Base-by-base conservation (phyloP, 2,329 filamentous ascomycete species). In the Pseudogymnoascus sp. region DNA sequence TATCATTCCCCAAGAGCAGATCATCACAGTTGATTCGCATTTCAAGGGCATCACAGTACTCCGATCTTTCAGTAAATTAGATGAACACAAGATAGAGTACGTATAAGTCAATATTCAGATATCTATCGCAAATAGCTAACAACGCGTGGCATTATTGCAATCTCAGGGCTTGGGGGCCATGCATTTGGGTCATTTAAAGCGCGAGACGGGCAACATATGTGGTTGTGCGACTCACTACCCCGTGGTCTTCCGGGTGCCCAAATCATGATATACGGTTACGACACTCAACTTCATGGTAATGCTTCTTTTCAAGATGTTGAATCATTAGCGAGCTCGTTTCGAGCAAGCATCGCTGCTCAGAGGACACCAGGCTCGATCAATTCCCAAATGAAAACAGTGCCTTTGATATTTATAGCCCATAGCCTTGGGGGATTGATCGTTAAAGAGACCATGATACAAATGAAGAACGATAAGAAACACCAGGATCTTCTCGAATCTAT, bases 391-490 rank as follows among this genome's bases (percentile, higher is more conserved):
- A 57, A 2, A 29, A 12, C 26, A 18, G 26, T 57, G 18, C 68
- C 68, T 4, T 36, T 68, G 12, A 54, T 69, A 6, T 62, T 69
- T 16, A 61, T 69, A 34, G 65, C 63, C 14, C 68, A 69, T 36
- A 68, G 68, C 59, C 60, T 69, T n/a, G 67, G 67, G n/a, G 68
- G 68, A 2, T 54, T 69, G 14, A 57, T 69, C 16, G 62, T 69
- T 18, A 69, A 69, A 57, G 57, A 69, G 64, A 67, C 66, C 61
- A 62, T 62, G 47, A 62, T 61, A 39, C 40, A 54, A 23, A 64
- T 64, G 40, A 10, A 64, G 6, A 57, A 62, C 36, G 62, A 61
- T 47, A 18, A 31, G 21, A 34, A 47, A 3, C 54, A 60, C 23
- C 26, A 57, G 2, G 14, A 40, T n/a, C 37, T 62, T 10, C 31